Evolutionary conservation across 2,329 filamentous ascomycete genomes (phyloP).

Genomic region (Trichoderma polysporum): DNA sequence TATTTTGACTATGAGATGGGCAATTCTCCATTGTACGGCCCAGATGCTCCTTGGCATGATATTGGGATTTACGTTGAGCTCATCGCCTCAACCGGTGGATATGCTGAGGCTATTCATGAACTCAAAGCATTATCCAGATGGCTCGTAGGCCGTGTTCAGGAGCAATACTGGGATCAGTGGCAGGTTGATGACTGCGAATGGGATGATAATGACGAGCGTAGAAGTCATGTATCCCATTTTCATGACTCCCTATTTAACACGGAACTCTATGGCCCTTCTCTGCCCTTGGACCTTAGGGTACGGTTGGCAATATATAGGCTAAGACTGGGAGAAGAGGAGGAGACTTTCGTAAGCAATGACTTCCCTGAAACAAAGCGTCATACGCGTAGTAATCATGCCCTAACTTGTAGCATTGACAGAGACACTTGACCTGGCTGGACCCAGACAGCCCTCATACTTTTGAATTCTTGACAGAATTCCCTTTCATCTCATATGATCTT

Average conservation of each 20-base stretch:
- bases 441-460: conserved; percentile 52
- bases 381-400: background rate
- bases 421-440: conserved; percentile 69
- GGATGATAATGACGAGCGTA: conserved; percentile 71
- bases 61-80: conserved; percentile 83
- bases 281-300: conserved; percentile 79
- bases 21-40: conserved; percentile 34
- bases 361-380: background rate
- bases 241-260: conserved; percentile 51
- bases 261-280: conserved; percentile 65
- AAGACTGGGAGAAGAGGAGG: conserved; percentile 63
- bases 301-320: conserved; percentile 85
- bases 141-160: conserved; percentile 72
- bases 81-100: conserved; percentile 63
- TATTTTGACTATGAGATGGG: conserved; percentile 46
- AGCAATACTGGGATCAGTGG: conserved; percentile 74
- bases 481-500: conserved; percentile 75
- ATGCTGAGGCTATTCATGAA: conserved; percentile 64
- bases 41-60: conserved; percentile 69
- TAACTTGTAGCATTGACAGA: conserved; percentile 38
- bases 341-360: conserved; percentile 65
- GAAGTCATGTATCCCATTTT: conserved; percentile 62
- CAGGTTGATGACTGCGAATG: conserved; percentile 83
- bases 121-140: conserved; percentile 75
- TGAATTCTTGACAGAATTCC: conserved; percentile 62